These are phyloP conservation scores for Xylaria sp. DNA, from an alignment of 2,329 filamentous ascomycete species.

Conservation along the genomic window DNA sequence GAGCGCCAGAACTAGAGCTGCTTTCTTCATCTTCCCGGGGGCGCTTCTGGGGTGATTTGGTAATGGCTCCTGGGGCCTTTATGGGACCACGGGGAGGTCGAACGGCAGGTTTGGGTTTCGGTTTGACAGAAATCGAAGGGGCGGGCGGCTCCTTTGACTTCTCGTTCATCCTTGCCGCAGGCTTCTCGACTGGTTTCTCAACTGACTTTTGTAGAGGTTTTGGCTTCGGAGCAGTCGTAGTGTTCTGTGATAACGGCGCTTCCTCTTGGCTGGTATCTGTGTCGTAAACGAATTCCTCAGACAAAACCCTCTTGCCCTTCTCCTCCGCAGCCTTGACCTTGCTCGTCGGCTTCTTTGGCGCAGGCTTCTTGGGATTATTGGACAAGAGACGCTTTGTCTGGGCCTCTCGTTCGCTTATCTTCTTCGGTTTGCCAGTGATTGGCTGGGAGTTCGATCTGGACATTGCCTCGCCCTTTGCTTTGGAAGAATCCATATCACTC, in stretches of 20 bases:
- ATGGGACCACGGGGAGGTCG: slow-evolving; percentile 43
- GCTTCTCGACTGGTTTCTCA: slow-evolving; percentile 37
- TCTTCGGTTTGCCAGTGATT: slow-evolving; percentile 65
- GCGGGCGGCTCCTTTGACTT: slow-evolving; percentile 45
- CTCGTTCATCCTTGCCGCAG: slow-evolving; percentile 28
- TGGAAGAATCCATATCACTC: slow-evolving; percentile 51
- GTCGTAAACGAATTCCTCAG: slow-evolving; percentile 66
- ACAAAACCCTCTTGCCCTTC: slow-evolving; percentile 60
- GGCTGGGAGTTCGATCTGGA: slow-evolving; percentile 63
- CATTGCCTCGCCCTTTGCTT: slow-evolving; percentile 57
- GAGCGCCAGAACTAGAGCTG: slow-evolving; percentile 68
- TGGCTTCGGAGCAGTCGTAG: slow-evolving; percentile 44
- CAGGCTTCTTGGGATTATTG: slow-evolving; percentile 54
- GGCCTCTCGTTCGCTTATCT: slow-evolving; percentile 62
- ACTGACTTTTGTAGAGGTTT: slow-evolving; percentile 34
- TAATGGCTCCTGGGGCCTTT: slow-evolving; percentile 47
- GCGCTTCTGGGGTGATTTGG: slow-evolving; percentile 60
- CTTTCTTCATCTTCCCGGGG: slow-evolving; percentile 64
- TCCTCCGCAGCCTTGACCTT: slow-evolving; percentile 55
- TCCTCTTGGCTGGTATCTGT: slow-evolving; percentile 66
- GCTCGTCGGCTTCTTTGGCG: slow-evolving; percentile 56
- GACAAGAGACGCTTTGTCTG: slow-evolving; percentile 66
- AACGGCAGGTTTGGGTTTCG: slow-evolving; percentile 52
- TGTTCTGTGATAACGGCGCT: slow-evolving; percentile 54
- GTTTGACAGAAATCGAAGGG: slow-evolving; percentile 40